Percentiles rank a stretch among this genome's conserved stretches.
phyloP scores from a whole-genome alignment of 768 basidiomycete genomes.

The Mycena vitilis region DNA sequence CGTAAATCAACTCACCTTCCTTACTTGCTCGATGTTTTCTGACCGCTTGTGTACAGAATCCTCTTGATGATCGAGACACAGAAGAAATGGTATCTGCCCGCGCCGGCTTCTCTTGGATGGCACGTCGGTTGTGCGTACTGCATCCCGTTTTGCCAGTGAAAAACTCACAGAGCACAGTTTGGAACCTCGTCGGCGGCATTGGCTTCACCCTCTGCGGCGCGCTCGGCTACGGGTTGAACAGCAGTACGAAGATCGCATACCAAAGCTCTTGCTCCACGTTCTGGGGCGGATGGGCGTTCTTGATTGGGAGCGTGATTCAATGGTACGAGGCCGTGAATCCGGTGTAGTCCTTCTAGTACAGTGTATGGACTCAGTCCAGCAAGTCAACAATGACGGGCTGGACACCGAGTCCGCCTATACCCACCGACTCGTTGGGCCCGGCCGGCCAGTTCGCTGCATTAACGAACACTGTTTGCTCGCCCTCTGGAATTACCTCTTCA shows the following conservation, averaged over 20 bases:
- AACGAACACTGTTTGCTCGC: slow-evolving; percentile 54
- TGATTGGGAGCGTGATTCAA: slow-evolving; percentile 68
- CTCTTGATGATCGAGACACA: slow-evolving; percentile 69
- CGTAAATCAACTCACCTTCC: slow-evolving; percentile 39
- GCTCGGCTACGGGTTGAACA: slow-evolving; percentile 57
- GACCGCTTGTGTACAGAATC: slow-evolving; percentile 35
- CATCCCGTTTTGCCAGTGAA: neutral
- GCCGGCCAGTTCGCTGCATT: slow-evolving; percentile 57
- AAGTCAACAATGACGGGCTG: slow-evolving; percentile 59
- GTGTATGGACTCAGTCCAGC: slow-evolving; percentile 10
- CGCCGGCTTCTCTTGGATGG: slow-evolving; percentile 63
- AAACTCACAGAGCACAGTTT: slow-evolving; percentile 47
- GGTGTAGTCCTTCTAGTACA: slow-evolving; percentile 1
- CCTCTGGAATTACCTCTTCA: neutral
- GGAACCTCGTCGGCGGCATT: slow-evolving; percentile 70
- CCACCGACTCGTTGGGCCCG: slow-evolving; percentile 41
- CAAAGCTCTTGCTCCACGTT: slow-evolving; percentile 67
- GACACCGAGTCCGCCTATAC: slow-evolving; percentile 55
- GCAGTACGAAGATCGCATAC: slow-evolving; percentile 53
- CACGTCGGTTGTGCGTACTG: slow-evolving; percentile 55
- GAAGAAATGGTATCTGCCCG: slow-evolving; percentile 63
- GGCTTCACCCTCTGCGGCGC: slow-evolving; percentile 72
- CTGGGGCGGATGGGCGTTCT: slow-evolving; percentile 72
- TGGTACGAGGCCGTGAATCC: slow-evolving; percentile 63
- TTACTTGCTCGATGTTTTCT: neutral